Evolutionary conservation across 805 yeast genomes (phyloP).

Genomic region (Nakazawaea siamensis): DNA sequence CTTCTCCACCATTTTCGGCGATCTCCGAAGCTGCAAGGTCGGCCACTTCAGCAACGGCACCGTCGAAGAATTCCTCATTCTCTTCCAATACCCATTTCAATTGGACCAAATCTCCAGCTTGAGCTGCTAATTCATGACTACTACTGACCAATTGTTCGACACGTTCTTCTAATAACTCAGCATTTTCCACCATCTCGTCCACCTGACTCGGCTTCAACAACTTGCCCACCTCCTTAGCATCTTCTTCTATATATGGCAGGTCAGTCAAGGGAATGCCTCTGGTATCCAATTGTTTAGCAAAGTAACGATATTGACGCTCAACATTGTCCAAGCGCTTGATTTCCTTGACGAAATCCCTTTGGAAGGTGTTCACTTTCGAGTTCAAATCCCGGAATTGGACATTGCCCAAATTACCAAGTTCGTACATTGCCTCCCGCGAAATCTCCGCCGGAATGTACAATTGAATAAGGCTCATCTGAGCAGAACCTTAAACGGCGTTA

Average conservation of each 20-base stretch:
- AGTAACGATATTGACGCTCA: constrained; percentile 72
- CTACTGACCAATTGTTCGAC: constrained; percentile 65
- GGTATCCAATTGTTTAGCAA: constrained; percentile 40
- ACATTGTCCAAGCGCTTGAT: constrained; percentile 75
- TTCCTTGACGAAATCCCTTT: constrained; percentile 85
- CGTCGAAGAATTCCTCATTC: constrained; percentile 38
- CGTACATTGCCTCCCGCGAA: constrained; percentile 77
- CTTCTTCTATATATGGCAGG: constrained; percentile 7
- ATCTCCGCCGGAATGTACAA: constrained; percentile 87
- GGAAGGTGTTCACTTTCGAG: constrained; percentile 72
- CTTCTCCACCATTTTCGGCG: constrained; percentile 28
- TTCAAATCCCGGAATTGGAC: constrained; percentile 89
- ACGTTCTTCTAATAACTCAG: constrained; percentile 65
- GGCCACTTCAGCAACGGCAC: constrained; percentile 20
- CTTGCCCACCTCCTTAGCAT: constrained; percentile 3
- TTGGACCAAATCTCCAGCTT: constrained; percentile 63
- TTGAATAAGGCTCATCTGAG: constrained; percentile 94
- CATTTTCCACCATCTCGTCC: constrained; percentile 60
- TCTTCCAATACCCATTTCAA: constrained; percentile 52
- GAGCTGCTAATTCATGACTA: constrained; percentile 50
- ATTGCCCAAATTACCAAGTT: constrained; percentile 78
- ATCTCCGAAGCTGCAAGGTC: constrained; percentile 22
- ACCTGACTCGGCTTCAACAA: constrained; percentile 39
- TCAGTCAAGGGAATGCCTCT: constrained; percentile 31
- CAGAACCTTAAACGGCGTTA: constrained; percentile 53